Conservation (phyloP, 2,329 filamentous ascomycete genomes). For the Talaromyces piceae region DNA sequence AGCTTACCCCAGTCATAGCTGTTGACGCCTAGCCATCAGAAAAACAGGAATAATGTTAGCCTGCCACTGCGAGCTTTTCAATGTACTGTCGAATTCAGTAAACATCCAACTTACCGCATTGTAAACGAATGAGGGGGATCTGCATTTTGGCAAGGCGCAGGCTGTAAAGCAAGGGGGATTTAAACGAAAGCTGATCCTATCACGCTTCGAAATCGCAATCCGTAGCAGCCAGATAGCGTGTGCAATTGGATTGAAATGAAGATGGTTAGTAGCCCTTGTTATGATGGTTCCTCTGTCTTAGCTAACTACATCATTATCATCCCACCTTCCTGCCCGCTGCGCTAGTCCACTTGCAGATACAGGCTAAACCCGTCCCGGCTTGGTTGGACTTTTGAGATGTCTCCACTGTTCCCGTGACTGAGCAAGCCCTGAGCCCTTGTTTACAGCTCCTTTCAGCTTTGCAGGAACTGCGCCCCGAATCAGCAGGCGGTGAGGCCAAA, state of each 20-base stretch:
- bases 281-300: neutral
- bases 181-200: neutral
- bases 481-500: neutral
- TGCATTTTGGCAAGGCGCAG: conserved; percentile 46
- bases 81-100: too few relatives aligned
- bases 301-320: neutral
- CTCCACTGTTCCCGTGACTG: conserved; percentile 2
- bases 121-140: conserved; percentile 73
- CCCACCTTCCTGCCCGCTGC: neutral
- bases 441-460: neutral
- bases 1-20: conserved; percentile 89
- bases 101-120: conserved; percentile 50
- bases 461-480: neutral
- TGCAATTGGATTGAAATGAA: neutral
- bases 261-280: neutral
- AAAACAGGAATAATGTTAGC: neutral
- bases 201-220: too few relatives aligned
- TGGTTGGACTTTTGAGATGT: neutral
- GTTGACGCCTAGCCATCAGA: conserved; percentile 62
- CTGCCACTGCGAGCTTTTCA: neutral
- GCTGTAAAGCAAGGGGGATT: neutral
- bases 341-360: neutral
- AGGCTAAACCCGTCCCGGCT: neutral
- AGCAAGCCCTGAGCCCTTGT: conserved; percentile 7
- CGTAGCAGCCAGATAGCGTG: neutral